These are phyloP conservation scores for Fusarium tricinctum DNA, from an alignment of 2,329 filamentous ascomycete genomes.

Conservation along the genomic window DNA sequence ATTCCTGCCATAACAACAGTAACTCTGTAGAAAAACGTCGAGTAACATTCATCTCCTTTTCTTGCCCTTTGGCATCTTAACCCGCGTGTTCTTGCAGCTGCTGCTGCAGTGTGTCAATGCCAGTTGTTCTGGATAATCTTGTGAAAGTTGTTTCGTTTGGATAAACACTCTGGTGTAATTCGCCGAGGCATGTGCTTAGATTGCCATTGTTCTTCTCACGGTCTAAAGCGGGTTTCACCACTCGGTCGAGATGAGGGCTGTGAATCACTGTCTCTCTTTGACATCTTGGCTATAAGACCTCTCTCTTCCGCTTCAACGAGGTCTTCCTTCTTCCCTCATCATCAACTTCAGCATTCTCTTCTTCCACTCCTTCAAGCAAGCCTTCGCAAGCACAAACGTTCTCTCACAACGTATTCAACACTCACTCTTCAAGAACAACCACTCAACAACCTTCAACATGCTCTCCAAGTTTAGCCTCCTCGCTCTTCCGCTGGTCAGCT, in stretches of 20 bases:
- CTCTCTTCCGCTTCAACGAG: slow-evolving; percentile 8
- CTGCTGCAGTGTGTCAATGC: slow-evolving; percentile 18
- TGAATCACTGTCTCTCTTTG: slow-evolving; percentile 31
- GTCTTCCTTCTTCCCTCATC: slow-evolving; percentile 17
- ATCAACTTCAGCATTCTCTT: slow-evolving; percentile 17
- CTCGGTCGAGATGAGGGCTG: slow-evolving; percentile 1
- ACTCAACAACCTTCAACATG: slow-evolving; percentile 38
- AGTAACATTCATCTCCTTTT: neutral
- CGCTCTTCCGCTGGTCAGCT: slow-evolving; percentile 34
- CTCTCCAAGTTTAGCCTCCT: slow-evolving; percentile 40
- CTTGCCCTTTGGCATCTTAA: neutral
- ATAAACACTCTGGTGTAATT: neutral
- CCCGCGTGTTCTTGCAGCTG: slow-evolving; percentile 11
- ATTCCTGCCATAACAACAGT: slow-evolving; percentile 8
- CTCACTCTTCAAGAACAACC: neutral
- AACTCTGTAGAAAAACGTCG: neutral
- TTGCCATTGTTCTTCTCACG: slow-evolving; percentile 5
- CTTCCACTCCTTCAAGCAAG: slow-evolving; percentile 15
- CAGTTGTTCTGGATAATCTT: slow-evolving; percentile 4
- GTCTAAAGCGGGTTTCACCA: slow-evolving; percentile 4
- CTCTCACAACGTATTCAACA: neutral
- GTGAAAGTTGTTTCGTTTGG: neutral
- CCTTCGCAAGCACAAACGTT: slow-evolving; percentile 13
- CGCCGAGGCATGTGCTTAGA: slow-evolving; percentile 2
- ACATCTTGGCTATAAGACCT: slow-evolving; percentile 30